Base-by-base conservation (phyloP, 2,329 filamentous ascomycete species). In the Penicillium sp. region DNA sequence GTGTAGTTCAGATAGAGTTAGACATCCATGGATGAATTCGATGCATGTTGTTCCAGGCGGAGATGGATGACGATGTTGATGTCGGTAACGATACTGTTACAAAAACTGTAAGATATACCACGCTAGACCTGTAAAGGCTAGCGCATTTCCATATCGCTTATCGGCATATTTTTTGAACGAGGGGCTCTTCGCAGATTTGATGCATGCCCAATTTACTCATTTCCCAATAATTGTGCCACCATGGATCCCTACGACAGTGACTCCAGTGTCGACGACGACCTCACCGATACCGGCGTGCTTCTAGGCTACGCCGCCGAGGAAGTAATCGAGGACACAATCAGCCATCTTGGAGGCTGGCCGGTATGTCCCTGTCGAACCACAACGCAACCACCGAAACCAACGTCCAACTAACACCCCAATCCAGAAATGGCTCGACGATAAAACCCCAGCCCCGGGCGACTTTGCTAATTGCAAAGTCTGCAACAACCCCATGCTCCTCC, bases 211-310 rank as follows among this genome's bases (percentile, higher is more conserved):
- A 33, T 48, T 29, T 37, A 50, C 40, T 37, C 33, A 25, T 34
- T 22, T 35, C 16, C 18, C 18, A 29, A 41, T 33, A 50, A 48
- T 48, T 47, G 18, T 31, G 35, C 28, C 49, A 41, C 62, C 52
- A 91, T 90, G 87, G 78, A 85, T 49, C 77, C 82, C 13, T 95
- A 95, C 73, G 89, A 95, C 61, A 95, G 88, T 66, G 91, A 96
- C 62, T 89, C 88, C 0, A 83, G 78, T 25, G 74, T 76, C 31
- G 87, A 83, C 49, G 79, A 83, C 12, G 72, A 74, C 54, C 73
- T 75, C 56, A 72, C 72, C 16, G 73, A 74, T 50, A 97, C 93
- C 6, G 89, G 87, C 58, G 90, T 96, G 2, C 81, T 96, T 1
- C 80, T 99, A 11, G 93, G 93, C 4, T 99, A 95, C 69, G 88